phyloP scores from a whole-genome alignment of 2,329 filamentous ascomycete genomes.

The Epichloe festucae region DNA sequence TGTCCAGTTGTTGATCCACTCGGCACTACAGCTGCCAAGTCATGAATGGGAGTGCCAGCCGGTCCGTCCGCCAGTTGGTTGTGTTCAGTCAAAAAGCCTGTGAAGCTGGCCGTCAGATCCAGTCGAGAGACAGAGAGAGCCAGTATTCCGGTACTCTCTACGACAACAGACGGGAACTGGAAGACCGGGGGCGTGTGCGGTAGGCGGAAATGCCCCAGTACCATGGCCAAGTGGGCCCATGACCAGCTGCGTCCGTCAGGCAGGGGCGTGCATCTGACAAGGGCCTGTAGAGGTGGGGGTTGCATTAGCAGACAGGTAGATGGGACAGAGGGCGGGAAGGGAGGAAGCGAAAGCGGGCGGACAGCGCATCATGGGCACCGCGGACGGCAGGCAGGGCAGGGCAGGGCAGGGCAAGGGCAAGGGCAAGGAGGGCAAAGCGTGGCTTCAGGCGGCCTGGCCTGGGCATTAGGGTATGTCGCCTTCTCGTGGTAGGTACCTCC shows the following conservation, averaged over 20 bases:
- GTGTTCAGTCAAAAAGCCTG: not conserved
- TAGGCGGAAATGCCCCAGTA: too few species aligned
- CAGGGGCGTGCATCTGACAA: not conserved
- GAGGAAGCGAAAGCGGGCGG: conserved; percentile 3
- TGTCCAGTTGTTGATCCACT: not conserved
- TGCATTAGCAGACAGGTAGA: conserved; percentile 5
- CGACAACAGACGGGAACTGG: not conserved
- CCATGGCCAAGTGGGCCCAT: too few species aligned
- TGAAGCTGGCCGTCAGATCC: not conserved
- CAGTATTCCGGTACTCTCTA: not conserved
- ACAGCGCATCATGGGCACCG: not conserved
- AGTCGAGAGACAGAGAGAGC: not conserved
- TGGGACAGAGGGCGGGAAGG: conserved; percentile 3
- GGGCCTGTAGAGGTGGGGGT: not conserved
- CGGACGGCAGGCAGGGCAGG: not conserved
- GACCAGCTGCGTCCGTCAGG: not conserved
- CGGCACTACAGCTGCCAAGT: not conserved
- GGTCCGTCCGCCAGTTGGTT: not conserved
- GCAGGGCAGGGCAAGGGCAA: too few species aligned
- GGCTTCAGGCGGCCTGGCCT: not conserved
- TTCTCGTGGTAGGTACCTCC: too few species aligned
- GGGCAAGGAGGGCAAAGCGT: not conserved
- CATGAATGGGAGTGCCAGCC: not conserved
- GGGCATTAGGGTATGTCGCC: too few species aligned
- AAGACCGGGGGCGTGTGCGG: not conserved